Percentiles rank a stretch among this genome's conserved stretches.
Evolutionary conservation across 148 eudicot genomes (phyloP).

Genomic region (Nyssa sinensis): DNA sequence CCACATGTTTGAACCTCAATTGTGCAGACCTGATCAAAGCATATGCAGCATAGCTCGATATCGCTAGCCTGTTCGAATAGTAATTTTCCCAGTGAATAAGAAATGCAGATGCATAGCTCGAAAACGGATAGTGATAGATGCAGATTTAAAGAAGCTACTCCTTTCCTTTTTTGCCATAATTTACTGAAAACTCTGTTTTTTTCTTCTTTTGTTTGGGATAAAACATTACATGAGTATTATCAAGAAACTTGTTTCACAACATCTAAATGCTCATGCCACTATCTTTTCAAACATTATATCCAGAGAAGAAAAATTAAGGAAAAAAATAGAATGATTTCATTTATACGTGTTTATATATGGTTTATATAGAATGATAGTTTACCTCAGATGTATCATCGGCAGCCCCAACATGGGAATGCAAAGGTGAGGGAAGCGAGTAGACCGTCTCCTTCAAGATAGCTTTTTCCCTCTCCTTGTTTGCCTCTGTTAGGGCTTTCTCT

Average conservation of each 20-base stretch:
- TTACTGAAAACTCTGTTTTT: too few relatives aligned
- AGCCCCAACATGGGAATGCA: slow-evolving; percentile 13
- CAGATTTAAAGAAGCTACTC: too few relatives aligned
- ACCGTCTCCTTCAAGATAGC: slow-evolving; percentile 29
- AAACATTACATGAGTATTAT: not conserved
- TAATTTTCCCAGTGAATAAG: not conserved
- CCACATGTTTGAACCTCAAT: slow-evolving; percentile 31
- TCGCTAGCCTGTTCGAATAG: slow-evolving; percentile 24
- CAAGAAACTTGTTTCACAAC: not conserved
- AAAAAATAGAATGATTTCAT: not conserved
- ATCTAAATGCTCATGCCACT: not conserved
- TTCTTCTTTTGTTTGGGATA: too few relatives aligned
- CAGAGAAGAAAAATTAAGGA: not conserved
- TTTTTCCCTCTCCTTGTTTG: slow-evolving; percentile 36
- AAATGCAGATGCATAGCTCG: too few relatives aligned
- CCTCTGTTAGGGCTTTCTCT: slow-evolving; percentile 32
- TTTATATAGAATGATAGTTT: not conserved
- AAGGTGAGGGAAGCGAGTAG: slow-evolving; percentile 19
- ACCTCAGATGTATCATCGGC: slow-evolving; percentile 16
- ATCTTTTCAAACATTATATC: not conserved
- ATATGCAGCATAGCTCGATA: slow-evolving; percentile 30
- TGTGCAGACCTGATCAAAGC: slow-evolving; percentile 36
- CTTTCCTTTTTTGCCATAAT: too few relatives aligned
- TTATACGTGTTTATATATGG: not conserved
- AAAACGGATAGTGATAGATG: too few relatives aligned